These are phyloP conservation scores for Chaetomiaceae sp. DNA, from an alignment of 2,329 filamentous ascomycete genomes.

Conservation along the genomic window DNA sequence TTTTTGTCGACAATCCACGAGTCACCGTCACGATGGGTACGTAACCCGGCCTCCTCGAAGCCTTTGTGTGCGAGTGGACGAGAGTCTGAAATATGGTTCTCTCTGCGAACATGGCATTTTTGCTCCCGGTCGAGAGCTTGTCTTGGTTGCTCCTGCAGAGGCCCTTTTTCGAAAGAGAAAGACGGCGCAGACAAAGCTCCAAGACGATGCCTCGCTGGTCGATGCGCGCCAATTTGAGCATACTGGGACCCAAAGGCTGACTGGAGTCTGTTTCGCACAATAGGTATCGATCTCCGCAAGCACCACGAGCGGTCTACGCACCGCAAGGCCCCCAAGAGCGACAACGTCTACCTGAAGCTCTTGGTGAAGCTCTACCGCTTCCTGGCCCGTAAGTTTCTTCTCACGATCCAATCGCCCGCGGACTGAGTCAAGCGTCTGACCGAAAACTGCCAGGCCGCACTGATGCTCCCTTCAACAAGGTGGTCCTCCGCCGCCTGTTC, in stretches of 20 bases:
- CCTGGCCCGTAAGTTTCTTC: constrained; percentile 69
- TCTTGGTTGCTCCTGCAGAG: constrained; percentile 8
- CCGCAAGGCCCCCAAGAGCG: constrained; percentile 94
- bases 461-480: constrained; percentile 97
- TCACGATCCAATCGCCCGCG: neutral
- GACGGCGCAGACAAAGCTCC: constrained; percentile 5
- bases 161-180: constrained; percentile 10
- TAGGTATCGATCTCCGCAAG: constrained; percentile 68
- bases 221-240: constrained; percentile 48
- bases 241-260: constrained; percentile 59
- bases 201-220: constrained; percentile 16
- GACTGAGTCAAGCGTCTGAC: neutral
- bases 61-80: constrained; percentile 49
- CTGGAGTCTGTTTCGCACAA: constrained; percentile 38
- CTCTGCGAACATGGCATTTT: constrained; percentile 27
- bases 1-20: constrained; percentile 28
- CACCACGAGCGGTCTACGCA: constrained; percentile 69
- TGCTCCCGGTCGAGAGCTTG: constrained; percentile 19
- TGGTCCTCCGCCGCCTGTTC: constrained; percentile 93
- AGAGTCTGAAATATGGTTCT: constrained; percentile 24
- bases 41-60: constrained; percentile 39
- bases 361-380: constrained; percentile 98
- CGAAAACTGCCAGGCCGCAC: constrained; percentile 65
- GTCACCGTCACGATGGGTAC: constrained; percentile 58
- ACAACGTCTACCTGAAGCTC: constrained; percentile 96